Evolutionary conservation across 2,329 filamentous ascomycete species (phyloP).

Genomic region (Colletotrichum sp.): DNA sequence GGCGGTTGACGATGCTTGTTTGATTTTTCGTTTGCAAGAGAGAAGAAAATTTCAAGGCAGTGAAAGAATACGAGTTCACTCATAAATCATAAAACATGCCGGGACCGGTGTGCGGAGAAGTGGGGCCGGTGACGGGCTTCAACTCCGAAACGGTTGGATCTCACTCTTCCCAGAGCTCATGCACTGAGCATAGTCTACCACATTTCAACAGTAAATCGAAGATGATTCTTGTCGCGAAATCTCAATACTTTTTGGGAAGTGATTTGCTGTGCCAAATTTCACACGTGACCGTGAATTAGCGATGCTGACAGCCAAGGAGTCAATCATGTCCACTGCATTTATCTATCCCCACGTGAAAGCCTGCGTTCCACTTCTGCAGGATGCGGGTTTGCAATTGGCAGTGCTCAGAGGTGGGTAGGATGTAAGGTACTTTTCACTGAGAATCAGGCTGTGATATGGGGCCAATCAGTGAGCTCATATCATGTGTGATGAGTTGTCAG

Average conservation of each 20-base stretch:
- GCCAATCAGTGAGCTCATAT: not conserved
- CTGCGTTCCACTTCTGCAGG: not conserved
- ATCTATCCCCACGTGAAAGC: too few species aligned
- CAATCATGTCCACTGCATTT: too few species aligned
- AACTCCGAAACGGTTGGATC: not conserved
- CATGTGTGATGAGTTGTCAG: fast-evolving
- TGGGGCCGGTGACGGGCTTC: not conserved
- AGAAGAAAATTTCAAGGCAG: not conserved
- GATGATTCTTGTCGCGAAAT: not conserved
- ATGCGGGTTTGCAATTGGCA: not conserved
- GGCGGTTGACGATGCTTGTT: not conserved
- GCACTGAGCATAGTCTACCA: not conserved
- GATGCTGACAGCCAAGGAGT: too few species aligned
- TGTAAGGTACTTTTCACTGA: fast-evolving
- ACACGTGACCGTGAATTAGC: too few species aligned
- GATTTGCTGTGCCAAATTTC: fast-evolving
- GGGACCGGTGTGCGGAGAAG: not conserved
- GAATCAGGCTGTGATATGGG: not conserved
- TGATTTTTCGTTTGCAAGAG: not conserved
- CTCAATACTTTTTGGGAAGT: too few species aligned
- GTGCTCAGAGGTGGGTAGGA: too few species aligned
- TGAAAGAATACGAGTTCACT: not conserved
- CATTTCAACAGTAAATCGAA: fast-evolving
- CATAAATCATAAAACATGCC: not conserved
- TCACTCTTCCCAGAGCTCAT: not conserved